Conservation (phyloP, 345 rosid species). For the Gossypium bickii region DNA sequence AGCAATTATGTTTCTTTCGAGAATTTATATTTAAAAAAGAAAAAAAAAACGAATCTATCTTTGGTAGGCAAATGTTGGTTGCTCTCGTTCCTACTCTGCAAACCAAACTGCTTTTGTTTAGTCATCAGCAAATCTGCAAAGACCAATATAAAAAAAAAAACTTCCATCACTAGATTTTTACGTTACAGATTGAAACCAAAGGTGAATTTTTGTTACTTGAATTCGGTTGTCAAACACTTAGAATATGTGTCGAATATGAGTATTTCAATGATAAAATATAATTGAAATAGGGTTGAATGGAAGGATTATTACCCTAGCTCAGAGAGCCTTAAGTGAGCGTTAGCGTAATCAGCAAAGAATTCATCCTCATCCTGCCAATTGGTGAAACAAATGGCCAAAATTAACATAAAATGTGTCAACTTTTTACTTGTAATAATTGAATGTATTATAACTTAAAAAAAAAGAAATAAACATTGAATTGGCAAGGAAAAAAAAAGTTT, state of each 20-base stretch:
- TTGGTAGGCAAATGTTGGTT: not conserved
- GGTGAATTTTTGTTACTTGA: not conserved
- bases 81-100: not conserved
- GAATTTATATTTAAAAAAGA: too few relatives aligned
- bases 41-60: too few relatives aligned
- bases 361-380: slow-evolving; percentile 76
- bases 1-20: not conserved
- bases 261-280: not conserved
- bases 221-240: not conserved
- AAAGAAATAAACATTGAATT: not conserved
- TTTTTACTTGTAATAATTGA: too few relatives aligned
- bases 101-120: slow-evolving; percentile 19
- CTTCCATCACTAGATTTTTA: not conserved
- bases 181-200: not conserved
- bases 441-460: too few relatives aligned
- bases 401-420: too few relatives aligned
- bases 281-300: not conserved
- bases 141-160: not conserved
- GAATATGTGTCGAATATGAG: too few relatives aligned
- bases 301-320: slow-evolving; percentile 72
- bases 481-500: not conserved
- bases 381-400: not conserved
- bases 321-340: slow-evolving; percentile 80
- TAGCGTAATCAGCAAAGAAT: slow-evolving; percentile 75
- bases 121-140: slow-evolving; percentile 55